Evolutionary conservation across 768 basidiomycete species (phyloP).

Genomic region (Lactifluus echinatus): DNA sequence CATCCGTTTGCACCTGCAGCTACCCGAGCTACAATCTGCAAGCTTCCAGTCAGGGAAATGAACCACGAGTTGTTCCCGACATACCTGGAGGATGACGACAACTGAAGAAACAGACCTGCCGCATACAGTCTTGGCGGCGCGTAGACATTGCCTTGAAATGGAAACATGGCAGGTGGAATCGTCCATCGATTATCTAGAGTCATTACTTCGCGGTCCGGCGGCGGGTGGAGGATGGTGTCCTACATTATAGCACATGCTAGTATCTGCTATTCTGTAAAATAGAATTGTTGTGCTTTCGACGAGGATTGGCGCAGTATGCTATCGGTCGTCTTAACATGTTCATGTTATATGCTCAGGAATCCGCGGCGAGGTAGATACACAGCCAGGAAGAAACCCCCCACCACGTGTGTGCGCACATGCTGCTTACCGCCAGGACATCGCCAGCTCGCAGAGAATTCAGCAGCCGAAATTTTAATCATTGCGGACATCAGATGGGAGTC

Average conservation of each 20-base stretch:
- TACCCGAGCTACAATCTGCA: conserved; percentile 9
- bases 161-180: conserved; percentile 21
- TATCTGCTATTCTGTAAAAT: not conserved
- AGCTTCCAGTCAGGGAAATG: not conserved
- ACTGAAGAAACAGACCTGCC: conserved; percentile 22
- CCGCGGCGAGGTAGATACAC: not conserved
- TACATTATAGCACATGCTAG: conserved; percentile 22
- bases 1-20: conserved; percentile 19
- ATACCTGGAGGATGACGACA: conserved; percentile 20
- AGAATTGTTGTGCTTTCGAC: conserved; percentile 6
- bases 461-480: conserved; percentile 17
- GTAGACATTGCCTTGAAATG: conserved; percentile 26
- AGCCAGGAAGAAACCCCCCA: not conserved
- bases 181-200: conserved; percentile 23
- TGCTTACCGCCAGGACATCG: conserved; percentile 16
- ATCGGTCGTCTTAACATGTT: not conserved
- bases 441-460: conserved; percentile 8
- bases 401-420: conserved; percentile 14
- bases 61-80: not conserved
- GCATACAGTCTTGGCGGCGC: conserved; percentile 23
- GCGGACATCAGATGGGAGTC: conserved; percentile 1
- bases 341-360: conserved; percentile 13
- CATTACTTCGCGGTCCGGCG: not conserved
- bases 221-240: not conserved
- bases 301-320: not conserved